phyloP scores from a whole-genome alignment of 73 alveolate genomes.

The Paramecium sexaurelia region DNA sequence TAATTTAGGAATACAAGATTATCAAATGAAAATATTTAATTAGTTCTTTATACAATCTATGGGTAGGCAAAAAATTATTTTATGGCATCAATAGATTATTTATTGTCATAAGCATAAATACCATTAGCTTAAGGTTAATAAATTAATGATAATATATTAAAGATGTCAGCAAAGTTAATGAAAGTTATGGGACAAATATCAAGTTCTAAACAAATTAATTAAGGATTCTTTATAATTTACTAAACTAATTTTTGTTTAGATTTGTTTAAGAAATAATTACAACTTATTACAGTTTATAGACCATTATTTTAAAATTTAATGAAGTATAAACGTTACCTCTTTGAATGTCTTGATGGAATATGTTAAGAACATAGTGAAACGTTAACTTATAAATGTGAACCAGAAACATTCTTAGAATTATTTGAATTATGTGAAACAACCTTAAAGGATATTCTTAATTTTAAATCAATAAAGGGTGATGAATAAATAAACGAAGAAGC shows the following conservation, averaged over 20 bases:
- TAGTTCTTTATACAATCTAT: background rate
- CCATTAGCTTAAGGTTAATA: background rate
- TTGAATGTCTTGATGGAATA: slow-evolving; percentile 13
- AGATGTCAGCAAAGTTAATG: background rate
- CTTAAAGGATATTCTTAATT: background rate
- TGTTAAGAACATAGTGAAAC: slow-evolving; percentile 31
- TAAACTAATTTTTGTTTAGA: background rate
- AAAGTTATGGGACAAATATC: slow-evolving; percentile 19
- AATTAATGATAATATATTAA: background rate
- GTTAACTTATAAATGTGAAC: slow-evolving; percentile 16
- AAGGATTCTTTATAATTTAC: slow-evolving; percentile 47
- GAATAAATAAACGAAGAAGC: slow-evolving; percentile 46
- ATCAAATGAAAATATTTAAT: slow-evolving; percentile 25
- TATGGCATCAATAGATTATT: background rate
- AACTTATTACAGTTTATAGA: background rate
- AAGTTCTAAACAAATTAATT: slow-evolving; percentile 11
- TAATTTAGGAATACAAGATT: slow-evolving; percentile 34
- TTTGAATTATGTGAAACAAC: background rate
- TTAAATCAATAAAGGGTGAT: background rate
- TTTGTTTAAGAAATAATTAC: background rate
- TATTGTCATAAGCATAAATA: background rate
- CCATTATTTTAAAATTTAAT: background rate
- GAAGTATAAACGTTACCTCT: background rate
- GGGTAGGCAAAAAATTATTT: slow-evolving; percentile 12
- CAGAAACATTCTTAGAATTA: background rate